Conservation (phyloP, 768 basidiomycete species). For the Dentipellis sp. region DNA sequence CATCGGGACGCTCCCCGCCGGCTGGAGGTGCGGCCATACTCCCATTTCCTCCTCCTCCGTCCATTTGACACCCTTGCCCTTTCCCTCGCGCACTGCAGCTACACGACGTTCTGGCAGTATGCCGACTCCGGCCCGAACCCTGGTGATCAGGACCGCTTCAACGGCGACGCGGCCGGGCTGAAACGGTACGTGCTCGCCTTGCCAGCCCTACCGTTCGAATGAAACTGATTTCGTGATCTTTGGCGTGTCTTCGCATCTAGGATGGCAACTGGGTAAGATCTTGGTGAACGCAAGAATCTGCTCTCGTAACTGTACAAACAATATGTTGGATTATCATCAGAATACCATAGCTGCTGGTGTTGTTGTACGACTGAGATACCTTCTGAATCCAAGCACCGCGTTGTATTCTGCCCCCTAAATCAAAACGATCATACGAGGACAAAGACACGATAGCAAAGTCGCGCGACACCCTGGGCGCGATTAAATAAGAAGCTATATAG, state of each 20-base stretch:
- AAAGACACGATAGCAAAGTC: no score
- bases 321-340: background rate
- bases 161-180: constrained; percentile 38
- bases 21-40: constrained; percentile 36
- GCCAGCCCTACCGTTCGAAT: background rate
- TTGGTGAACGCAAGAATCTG: no score
- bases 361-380: no score
- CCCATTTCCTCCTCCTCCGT: no score
- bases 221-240: background rate
- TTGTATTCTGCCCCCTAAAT: no score
- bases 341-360: no score
- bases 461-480: no score
- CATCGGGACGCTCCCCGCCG: constrained; percentile 47
- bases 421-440: no score
- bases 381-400: no score
- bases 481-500: no score
- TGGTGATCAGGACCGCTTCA: constrained; percentile 50
- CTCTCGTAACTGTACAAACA: background rate
- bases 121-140: constrained; percentile 45
- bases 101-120: constrained; percentile 53
- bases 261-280: background rate
- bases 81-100: constrained; percentile 19
- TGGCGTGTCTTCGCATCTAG: no score
- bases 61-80: background rate
- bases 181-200: constrained; percentile 21